These are phyloP conservation scores for Penstemon barbatus DNA, from an alignment of 257 asterid species.

Conservation along the genomic window DNA sequence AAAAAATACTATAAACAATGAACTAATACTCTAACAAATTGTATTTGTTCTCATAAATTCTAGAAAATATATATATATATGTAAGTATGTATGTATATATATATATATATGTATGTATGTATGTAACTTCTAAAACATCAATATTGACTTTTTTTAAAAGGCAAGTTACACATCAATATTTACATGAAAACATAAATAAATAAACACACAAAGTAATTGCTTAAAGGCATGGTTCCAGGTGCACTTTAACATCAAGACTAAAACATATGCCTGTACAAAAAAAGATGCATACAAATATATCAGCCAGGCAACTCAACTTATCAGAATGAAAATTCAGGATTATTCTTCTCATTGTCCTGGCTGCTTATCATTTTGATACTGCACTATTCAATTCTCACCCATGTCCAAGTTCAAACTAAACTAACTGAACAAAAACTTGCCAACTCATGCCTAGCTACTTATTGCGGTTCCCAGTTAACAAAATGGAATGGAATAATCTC, in stretches of 20 bases:
- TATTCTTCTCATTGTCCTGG: no score
- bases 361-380: neutral
- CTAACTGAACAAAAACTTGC: slow-evolving; percentile 5
- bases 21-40: neutral
- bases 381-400: slow-evolving; percentile 11
- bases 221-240: slow-evolving; percentile 17
- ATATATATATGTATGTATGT: no score
- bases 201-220: neutral
- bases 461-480: neutral
- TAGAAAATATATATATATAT: neutral
- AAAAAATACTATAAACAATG: slow-evolving; percentile 3
- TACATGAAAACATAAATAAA: neutral
- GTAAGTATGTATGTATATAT: no score
- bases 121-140: no score
- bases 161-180: neutral
- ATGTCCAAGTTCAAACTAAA: slow-evolving; percentile 17
- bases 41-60: neutral
- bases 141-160: no score
- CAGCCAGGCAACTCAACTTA: slow-evolving; percentile 14
- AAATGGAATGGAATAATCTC: slow-evolving; percentile 9
- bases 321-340: slow-evolving; percentile 16
- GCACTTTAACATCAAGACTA: slow-evolving; percentile 13
- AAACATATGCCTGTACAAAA: neutral
- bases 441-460: slow-evolving; percentile 12
- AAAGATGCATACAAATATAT: slow-evolving; percentile 8